These are phyloP conservation scores for Trichoderma gracile DNA, from an alignment of 2,329 filamentous ascomycete species.

Conservation along the genomic window DNA sequence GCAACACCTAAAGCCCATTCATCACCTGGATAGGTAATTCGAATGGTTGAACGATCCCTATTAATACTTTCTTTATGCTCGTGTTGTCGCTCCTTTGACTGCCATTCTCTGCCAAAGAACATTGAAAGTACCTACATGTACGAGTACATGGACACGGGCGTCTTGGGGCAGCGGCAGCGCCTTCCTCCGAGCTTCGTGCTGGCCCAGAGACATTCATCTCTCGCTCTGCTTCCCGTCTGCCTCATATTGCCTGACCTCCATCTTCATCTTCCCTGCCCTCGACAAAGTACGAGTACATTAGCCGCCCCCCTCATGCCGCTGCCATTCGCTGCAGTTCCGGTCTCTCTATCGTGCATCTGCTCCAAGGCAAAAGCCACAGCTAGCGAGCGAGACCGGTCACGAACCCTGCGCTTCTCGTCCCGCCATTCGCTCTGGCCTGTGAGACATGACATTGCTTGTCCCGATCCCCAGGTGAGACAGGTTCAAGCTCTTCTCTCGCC, in stretches of 20 bases:
- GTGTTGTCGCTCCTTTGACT: too few relatives aligned
- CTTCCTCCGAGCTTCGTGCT: constrained; percentile 14
- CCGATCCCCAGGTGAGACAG: constrained; percentile 21
- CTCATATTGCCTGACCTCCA: background rate
- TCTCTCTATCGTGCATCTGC: background rate
- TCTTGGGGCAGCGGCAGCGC: background rate
- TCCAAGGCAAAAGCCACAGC: background rate
- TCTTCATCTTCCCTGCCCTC: background rate
- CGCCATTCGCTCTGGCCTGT: constrained; percentile 16
- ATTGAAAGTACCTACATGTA: background rate
- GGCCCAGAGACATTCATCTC: background rate
- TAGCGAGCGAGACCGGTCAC: background rate
- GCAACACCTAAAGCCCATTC: too few relatives aligned
- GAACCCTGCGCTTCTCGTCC: constrained; percentile 1
- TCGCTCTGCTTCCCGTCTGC: background rate
- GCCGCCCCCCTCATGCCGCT: background rate
- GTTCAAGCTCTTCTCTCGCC: constrained; percentile 15
- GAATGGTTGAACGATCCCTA: too few relatives aligned
- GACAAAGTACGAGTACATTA: background rate
- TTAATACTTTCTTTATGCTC: too few relatives aligned
- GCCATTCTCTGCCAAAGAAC: too few relatives aligned
- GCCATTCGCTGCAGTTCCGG: background rate
- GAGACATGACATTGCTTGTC: constrained; percentile 23
- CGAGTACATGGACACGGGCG: background rate
- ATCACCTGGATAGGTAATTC: too few relatives aligned